A percentile compares a stretch with the other conserved stretches of the same genome.
phyloP scores from a whole-genome alignment of 345 rosid species.

The Bretschneidera sinensis region DNA sequence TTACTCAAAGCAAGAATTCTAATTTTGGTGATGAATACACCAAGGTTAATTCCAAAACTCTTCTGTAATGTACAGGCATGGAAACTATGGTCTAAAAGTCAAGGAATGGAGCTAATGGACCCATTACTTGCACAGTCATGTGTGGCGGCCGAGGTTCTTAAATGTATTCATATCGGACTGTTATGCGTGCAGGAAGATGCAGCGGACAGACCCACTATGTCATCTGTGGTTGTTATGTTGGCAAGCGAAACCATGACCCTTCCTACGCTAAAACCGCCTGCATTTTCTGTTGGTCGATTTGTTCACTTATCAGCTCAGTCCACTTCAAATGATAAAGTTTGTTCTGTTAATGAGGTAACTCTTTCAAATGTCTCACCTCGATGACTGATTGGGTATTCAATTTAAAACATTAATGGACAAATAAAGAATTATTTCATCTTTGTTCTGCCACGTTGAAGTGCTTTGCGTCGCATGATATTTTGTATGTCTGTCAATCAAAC shows the following conservation, averaged over 20 bases:
- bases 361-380: slow-evolving; percentile 11
- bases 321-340: background rate
- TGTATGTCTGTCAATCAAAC: too few relatives aligned
- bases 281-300: slow-evolving; percentile 24
- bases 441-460: too few relatives aligned
- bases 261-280: slow-evolving; percentile 33
- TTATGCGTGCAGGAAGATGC: slow-evolving; percentile 67
- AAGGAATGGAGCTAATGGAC: slow-evolving; percentile 44
- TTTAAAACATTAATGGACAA: too few relatives aligned
- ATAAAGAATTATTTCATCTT: too few relatives aligned
- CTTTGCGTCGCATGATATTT: too few relatives aligned
- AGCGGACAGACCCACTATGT: slow-evolving; percentile 44
- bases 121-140: slow-evolving; percentile 26
- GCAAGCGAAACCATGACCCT: slow-evolving; percentile 30
- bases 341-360: slow-evolving; percentile 8
- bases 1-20: background rate
- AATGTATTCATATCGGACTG: slow-evolving; percentile 51
- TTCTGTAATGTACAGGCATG: slow-evolving; percentile 34
- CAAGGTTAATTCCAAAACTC: too few relatives aligned
- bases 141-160: slow-evolving; percentile 34
- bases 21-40: too few relatives aligned
- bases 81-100: slow-evolving; percentile 49
- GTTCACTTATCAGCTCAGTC: slow-evolving; percentile 7
- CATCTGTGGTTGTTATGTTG: slow-evolving; percentile 39
- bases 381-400: background rate